Evolutionary conservation across 805 yeast genomes (phyloP).

Genomic region (Ogataea methanolica): DNA sequence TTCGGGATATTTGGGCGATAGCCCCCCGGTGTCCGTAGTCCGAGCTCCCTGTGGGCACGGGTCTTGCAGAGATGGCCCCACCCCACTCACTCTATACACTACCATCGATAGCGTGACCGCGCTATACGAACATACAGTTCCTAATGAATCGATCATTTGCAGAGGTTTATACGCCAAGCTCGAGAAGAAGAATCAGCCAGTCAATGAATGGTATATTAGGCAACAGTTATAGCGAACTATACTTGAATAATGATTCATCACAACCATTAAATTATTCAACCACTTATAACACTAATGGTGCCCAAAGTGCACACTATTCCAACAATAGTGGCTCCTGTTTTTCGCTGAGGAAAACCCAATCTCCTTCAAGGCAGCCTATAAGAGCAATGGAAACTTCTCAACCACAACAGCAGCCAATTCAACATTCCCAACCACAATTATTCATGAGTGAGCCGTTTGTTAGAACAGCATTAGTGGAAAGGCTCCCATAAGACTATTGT

Average conservation of each 20-base stretch:
- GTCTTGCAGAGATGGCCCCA: no score
- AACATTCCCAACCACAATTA: conserved; percentile 43
- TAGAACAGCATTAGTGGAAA: conserved; percentile 84
- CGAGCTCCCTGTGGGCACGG: no score
- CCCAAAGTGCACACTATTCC: conserved; percentile 29
- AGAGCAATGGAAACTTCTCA: conserved; percentile 24
- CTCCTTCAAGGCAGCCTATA: conserved; percentile 42
- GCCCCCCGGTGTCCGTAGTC: no score
- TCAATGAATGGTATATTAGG: conserved; percentile 16
- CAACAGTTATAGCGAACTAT: conserved; percentile 21
- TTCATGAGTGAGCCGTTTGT: conserved; percentile 92
- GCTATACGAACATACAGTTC: background rate
- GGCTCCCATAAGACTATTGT: conserved; percentile 97
- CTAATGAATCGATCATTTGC: background rate
- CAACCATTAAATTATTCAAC: conserved; percentile 11
- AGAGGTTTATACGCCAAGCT: conserved; percentile 58
- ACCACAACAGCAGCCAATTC: conserved; percentile 19
- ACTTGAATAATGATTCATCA: conserved; percentile 20
- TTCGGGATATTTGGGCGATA: no score
- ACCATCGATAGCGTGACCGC: background rate
- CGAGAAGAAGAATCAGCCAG: conserved; percentile 28
- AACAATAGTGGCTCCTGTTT: conserved; percentile 40
- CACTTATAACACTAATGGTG: background rate
- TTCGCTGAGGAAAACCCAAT: conserved; percentile 43
- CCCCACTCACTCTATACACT: no score